Base-by-base conservation (phyloP, 2,329 filamentous ascomycete species). In the Chrysosporium queenslandicum region DNA sequence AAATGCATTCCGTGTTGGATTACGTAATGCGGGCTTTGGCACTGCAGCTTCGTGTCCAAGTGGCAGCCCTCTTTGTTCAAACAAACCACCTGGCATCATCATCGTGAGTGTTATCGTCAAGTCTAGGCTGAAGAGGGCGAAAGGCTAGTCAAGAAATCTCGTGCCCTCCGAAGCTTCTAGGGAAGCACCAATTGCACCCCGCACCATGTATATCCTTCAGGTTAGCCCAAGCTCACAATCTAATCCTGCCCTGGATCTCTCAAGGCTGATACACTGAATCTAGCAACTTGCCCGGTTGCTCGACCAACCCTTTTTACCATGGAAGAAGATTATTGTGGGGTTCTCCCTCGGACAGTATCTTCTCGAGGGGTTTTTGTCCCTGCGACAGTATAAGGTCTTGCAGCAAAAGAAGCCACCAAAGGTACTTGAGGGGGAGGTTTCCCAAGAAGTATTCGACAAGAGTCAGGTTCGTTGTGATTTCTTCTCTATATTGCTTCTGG, bases 261-360 rank as follows among this genome's bases (percentile, higher is more conserved):
- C 18, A 20, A 23, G 18, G 23, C 37, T 50, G 34, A 30, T 18
- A 7, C 21, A 6, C 29, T 32, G 41, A 21, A 16, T 21, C 46
- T 56, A 81, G 76, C 75, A 79, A 75, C 82, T 97, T 61, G 87
- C 88, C 66, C 81, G 81, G 69, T 83, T 86, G 70, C 84, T 97
- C 63, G 92, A 98, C 75, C 82, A 87, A 65, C 90, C 91, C 54
- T 77, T 87, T 65, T 95, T 97, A 74, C 91, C 92, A 52, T 98
- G 92, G 92, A 98, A 96, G 81, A 86, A 82, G 68, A 82, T 98
- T 63, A 90, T 98, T 63, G 80, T 97, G 61, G 87, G 89, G 63
- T 98, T 98, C 74, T 94, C 89, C 27, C 69, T 97, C 62, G 88
- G 86, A 56, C 88, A 98, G 68, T 97, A 87, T 69, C 73, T 88